Evolutionary conservation across 257 asterid genomes (phyloP).

Genomic region (Penstemon newberryi): DNA sequence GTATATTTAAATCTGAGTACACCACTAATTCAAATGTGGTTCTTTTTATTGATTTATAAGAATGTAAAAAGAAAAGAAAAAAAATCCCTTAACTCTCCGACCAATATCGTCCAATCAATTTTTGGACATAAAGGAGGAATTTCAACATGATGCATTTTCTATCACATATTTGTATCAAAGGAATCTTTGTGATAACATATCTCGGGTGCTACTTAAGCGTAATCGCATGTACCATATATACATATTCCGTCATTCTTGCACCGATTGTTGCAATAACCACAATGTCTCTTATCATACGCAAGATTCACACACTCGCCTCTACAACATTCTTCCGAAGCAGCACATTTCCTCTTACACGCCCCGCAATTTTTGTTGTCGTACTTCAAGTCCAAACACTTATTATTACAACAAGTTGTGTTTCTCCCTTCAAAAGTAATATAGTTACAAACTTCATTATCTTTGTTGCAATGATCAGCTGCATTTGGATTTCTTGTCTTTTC

Average conservation of each 20-base stretch:
- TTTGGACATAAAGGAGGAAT: no score
- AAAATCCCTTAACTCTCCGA: constrained; percentile 10
- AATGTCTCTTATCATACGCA: constrained; percentile 57
- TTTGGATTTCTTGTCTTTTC: constrained; percentile 46
- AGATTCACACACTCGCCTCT: constrained; percentile 58
- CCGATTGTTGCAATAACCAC: constrained; percentile 49
- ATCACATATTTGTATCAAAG: no score
- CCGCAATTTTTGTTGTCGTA: constrained; percentile 57
- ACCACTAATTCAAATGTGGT: constrained; percentile 30
- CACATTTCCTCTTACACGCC: constrained; percentile 59
- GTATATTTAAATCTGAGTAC: background rate
- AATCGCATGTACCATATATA: constrained; percentile 62
- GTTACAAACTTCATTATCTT: constrained; percentile 48
- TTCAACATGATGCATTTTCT: no score
- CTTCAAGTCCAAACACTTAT: constrained; percentile 57
- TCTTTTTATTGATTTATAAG: constrained; percentile 9
- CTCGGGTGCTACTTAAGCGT: constrained; percentile 36
- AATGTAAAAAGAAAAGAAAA: background rate
- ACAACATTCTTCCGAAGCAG: constrained; percentile 51
- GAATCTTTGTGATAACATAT: no score
- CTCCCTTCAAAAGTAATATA: constrained; percentile 28
- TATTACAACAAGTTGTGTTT: constrained; percentile 66
- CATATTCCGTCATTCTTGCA: constrained; percentile 52
- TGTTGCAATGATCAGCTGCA: constrained; percentile 60
- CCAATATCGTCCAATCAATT: background rate